These are phyloP conservation scores for Rhodamnia rubescens DNA, from an alignment of 345 rosid genomes.

Conservation along the genomic window DNA sequence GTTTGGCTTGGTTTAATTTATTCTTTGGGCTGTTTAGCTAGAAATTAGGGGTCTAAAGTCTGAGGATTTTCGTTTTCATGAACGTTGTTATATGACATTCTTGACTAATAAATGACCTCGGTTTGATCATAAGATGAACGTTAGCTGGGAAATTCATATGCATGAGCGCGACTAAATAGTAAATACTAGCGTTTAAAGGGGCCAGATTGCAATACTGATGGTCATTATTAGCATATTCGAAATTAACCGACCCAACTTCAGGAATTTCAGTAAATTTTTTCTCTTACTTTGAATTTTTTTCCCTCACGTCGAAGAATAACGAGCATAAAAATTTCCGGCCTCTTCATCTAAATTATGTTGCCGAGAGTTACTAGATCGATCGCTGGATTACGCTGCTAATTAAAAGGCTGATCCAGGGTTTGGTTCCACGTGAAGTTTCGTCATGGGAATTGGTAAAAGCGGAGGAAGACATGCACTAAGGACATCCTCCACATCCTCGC, in stretches of 20 bases:
- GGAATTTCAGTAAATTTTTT: not conserved
- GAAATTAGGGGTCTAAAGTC: not conserved
- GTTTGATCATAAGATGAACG: too few relatives aligned
- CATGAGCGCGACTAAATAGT: too few relatives aligned
- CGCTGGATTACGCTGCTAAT: not conserved
- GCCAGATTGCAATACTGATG: too few relatives aligned
- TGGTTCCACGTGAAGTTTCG: not conserved
- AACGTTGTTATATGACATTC: not conserved
- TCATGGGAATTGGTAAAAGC: not conserved
- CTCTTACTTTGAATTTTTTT: not conserved
- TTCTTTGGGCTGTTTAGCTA: not conserved
- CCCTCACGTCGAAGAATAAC: not conserved
- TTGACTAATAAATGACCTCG: not conserved
- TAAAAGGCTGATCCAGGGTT: not conserved
- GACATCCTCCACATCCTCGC: not conserved
- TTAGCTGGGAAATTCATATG: too few relatives aligned
- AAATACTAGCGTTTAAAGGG: too few relatives aligned
- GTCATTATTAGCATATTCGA: too few relatives aligned
- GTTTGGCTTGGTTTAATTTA: slow-evolving; percentile 7
- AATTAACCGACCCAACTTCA: too few relatives aligned
- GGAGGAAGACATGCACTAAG: not conserved
- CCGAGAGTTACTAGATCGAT: not conserved
- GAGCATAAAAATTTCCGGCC: not conserved
- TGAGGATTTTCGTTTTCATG: not conserved
- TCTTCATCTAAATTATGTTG: not conserved